A percentile compares a stretch with the other conserved stretches of the same genome.
Conservation (phyloP, 1,284 basidiomycete genomes). For the Heterobasidion occidentale region DNA sequence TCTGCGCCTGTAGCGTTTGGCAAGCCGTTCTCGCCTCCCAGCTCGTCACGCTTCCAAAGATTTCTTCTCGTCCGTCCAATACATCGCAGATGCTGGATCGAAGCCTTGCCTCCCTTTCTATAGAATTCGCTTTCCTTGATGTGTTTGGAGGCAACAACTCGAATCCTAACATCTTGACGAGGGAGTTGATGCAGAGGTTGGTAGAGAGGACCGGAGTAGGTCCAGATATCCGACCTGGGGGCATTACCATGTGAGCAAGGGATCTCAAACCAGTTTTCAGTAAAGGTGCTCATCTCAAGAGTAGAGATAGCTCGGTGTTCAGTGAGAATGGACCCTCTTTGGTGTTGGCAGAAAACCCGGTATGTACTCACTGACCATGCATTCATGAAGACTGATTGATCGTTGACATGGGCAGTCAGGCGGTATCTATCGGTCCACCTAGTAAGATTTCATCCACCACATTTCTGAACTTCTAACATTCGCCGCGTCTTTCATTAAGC, state of each 20-base stretch:
- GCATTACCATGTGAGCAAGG: slow-evolving; percentile 22
- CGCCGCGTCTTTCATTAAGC: slow-evolving; percentile 8
- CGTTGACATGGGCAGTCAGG: not conserved
- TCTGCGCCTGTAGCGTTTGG: too few relatives aligned
- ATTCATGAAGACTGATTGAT: not conserved
- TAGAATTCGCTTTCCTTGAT: slow-evolving; percentile 24
- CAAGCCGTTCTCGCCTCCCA: not conserved
- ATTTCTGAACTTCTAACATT: not conserved
- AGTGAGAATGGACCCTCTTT: slow-evolving; percentile 19
- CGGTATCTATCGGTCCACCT: not conserved
- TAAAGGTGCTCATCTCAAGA: not conserved
- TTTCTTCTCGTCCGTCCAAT: slow-evolving; percentile 11
- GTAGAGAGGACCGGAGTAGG: slow-evolving; percentile 25
- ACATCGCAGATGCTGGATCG: slow-evolving; percentile 23
- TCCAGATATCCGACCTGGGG: slow-evolving; percentile 25
- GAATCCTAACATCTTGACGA: slow-evolving; percentile 23
- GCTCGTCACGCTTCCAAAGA: slow-evolving; percentile 6
- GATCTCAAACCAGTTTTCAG: too few relatives aligned
- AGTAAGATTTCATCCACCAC: not conserved
- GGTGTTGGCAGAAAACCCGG: slow-evolving; percentile 19
- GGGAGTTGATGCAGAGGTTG: slow-evolving; percentile 22
- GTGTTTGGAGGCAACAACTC: slow-evolving; percentile 23
- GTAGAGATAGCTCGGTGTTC: slow-evolving; percentile 22
- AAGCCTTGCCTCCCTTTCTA: slow-evolving; percentile 23
- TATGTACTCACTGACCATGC: slow-evolving; percentile 8